Evolutionary conservation across 441 rosid genomes (phyloP).

Genomic region (Erysimum cheiri): DNA sequence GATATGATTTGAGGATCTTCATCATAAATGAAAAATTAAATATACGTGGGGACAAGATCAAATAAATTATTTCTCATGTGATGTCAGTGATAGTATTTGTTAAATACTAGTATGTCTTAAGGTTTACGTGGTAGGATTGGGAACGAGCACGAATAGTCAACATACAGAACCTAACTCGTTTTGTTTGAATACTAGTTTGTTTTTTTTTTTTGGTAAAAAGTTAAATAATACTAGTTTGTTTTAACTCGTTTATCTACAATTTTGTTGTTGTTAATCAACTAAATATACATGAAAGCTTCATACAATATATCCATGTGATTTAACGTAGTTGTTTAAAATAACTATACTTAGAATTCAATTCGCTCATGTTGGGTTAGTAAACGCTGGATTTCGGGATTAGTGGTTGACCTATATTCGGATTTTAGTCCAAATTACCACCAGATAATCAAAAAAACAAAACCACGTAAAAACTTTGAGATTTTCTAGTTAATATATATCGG

Average conservation of each 20-base stretch:
- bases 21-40: conserved; percentile 24
- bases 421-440: no score
- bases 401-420: no score
- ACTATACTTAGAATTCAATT: no score
- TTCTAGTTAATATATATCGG: no score
- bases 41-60: conserved; percentile 27
- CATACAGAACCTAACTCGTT: conserved; percentile 27
- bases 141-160: conserved; percentile 36
- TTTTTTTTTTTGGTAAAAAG: no score
- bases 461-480: no score
- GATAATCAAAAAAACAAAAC: no score
- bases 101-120: conserved; percentile 5
- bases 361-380: no score
- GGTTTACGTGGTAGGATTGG: conserved; percentile 32
- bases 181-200: no score
- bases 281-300: neutral
- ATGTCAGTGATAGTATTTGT: conserved; percentile 5
- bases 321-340: no score
- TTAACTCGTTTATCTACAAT: neutral
- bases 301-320: neutral
- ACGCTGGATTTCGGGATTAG: no score
- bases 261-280: neutral
- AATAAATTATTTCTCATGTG: neutral
- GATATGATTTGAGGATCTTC: conserved; percentile 28
- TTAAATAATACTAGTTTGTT: neutral